Percentiles rank a stretch among this genome's conserved stretches.
Evolutionary conservation across 2,329 filamentous ascomycete genomes (phyloP).

Genomic region (Peltaster fructicola): DNA sequence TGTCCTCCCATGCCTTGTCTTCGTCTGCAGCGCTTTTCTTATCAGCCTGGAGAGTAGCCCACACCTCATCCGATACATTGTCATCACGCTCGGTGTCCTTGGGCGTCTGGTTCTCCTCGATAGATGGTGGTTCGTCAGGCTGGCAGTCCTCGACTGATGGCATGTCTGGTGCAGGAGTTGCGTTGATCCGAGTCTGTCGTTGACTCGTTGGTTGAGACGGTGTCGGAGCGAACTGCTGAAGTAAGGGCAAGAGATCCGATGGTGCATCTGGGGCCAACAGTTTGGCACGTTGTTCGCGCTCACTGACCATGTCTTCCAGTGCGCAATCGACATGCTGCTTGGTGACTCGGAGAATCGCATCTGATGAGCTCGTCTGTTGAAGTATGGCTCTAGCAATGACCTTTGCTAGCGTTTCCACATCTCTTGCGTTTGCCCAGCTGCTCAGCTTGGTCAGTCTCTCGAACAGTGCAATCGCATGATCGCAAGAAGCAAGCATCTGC

Average conservation of each 20-base stretch:
- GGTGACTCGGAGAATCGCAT: conserved; percentile 9
- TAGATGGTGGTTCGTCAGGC: neutral
- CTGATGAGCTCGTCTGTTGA: conserved; percentile 8
- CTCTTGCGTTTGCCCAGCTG: conserved; percentile 46
- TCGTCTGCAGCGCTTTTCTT: conserved; percentile 17
- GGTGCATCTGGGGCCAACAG: neutral
- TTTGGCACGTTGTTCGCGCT: conserved; percentile 12
- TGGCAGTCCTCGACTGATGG: neutral
- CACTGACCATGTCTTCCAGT: conserved; percentile 18
- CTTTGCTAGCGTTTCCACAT: conserved; percentile 39
- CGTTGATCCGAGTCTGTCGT: no score
- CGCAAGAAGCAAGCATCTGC: conserved; percentile 5
- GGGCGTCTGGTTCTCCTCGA: neutral
- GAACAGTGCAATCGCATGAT: conserved; percentile 21
- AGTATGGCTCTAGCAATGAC: conserved; percentile 28
- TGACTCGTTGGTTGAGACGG: no score
- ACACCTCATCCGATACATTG: conserved; percentile 41
- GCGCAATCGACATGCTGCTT: conserved; percentile 11
- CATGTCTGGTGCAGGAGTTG: neutral
- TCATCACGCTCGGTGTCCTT: conserved; percentile 23
- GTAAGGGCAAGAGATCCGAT: neutral
- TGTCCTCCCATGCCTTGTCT: conserved; percentile 12
- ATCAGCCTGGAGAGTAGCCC: conserved; percentile 42
- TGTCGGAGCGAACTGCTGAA: neutral
- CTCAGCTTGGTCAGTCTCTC: conserved; percentile 23